Evolutionary conservation across 768 basidiomycete species (phyloP), one percentile per base, ranked within the genome.

Genomic region (Mycena indigotica): DNA sequence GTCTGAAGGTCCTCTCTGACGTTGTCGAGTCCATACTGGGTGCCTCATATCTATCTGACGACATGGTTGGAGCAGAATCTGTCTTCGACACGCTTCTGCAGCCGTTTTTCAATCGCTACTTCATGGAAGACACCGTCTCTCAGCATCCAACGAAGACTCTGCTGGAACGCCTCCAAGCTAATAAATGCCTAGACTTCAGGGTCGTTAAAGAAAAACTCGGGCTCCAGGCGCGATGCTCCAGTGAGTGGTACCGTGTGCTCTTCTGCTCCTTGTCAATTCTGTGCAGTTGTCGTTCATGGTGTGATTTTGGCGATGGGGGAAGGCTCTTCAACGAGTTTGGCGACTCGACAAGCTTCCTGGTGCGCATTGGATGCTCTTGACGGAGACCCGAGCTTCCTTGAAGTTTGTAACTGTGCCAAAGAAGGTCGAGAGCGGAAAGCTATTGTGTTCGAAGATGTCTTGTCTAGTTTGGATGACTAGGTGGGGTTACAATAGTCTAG

Each of bases 1-100:
- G 21, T 16, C 13, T 52, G 15, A 63, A 19, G 92, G 81, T 79
- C 8, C 77, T 94, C 19, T 89, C 89, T 6, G 91, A 93, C 69
- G 78, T 93, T 25, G 79, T 94, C 21, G 92, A 95, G 70, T 86
- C 91, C 2, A 77, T 90, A 38, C 75, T 91, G 30, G 93, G 91
- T 8, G 92, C 90, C 10, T 73, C 92, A 50, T 91, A 87, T 71
- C 81, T 94, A 60, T 89, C 86, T 21, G 91, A 93, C 67, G 77
- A 81, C 53, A 90, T 86, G 71, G 80, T 83, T 51, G 88, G 89
- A 3, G 79, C 80, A 24, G 81, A 88, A 65, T 73, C 73, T 0
- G 77, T 94, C 64, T 94, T 89, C 72, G 79, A 85, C 55, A 81
- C 77, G 51, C 73, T 88, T 46, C 74, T 93, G 53, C 79, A 84